A percentile compares a stretch with the other conserved stretches of the same genome.
These are phyloP conservation scores for Starmerella riodocensis DNA, from an alignment of 805 yeast species.

Conservation along the genomic window DNA sequence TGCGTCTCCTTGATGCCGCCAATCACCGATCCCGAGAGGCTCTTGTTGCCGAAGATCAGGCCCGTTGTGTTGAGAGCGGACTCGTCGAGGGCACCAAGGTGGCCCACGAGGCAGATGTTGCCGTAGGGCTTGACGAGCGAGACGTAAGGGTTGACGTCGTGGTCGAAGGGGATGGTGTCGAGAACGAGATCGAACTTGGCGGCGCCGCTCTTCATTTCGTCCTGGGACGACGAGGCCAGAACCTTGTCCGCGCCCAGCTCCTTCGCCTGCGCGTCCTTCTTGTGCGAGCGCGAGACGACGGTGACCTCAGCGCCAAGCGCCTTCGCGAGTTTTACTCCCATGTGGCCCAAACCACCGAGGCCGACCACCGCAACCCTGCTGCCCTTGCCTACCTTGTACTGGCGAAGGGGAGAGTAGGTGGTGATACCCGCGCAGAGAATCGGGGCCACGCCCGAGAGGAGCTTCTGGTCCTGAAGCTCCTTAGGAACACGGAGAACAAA, in stretches of 20 bases:
- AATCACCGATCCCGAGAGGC: constrained; percentile 36
- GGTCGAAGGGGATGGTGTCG: constrained; percentile 38
- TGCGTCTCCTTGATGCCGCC: constrained; percentile 54
- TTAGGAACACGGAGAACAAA: constrained; percentile 56
- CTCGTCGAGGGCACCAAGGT: constrained; percentile 34
- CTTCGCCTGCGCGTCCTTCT: constrained; percentile 42
- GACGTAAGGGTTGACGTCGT: constrained; percentile 39
- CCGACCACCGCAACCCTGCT: constrained; percentile 47
- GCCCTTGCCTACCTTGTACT: constrained; percentile 37
- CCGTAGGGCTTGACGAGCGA: constrained; percentile 44
- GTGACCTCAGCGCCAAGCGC: constrained; percentile 52
- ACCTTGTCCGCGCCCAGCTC: constrained; percentile 45
- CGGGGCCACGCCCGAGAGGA: constrained; percentile 46
- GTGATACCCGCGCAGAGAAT: constrained; percentile 70
- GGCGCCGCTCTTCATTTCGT: constrained; percentile 26
- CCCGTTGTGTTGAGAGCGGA: constrained; percentile 38
- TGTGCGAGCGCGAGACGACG: constrained; percentile 40
- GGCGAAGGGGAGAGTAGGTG: constrained; percentile 48
- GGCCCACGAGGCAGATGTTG: constrained; percentile 49
- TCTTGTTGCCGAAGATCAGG: constrained; percentile 33
- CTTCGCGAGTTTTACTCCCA: constrained; percentile 44
- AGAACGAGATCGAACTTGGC: constrained; percentile 39
- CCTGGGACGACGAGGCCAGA: constrained; percentile 36
- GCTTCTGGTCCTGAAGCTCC: constrained; percentile 31
- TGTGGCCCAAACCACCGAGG: constrained; percentile 56